A percentile compares a stretch with the other conserved stretches of the same genome.
Conservation (phyloP, 768 basidiomycete genomes). For the Dentipellis sp. region DNA sequence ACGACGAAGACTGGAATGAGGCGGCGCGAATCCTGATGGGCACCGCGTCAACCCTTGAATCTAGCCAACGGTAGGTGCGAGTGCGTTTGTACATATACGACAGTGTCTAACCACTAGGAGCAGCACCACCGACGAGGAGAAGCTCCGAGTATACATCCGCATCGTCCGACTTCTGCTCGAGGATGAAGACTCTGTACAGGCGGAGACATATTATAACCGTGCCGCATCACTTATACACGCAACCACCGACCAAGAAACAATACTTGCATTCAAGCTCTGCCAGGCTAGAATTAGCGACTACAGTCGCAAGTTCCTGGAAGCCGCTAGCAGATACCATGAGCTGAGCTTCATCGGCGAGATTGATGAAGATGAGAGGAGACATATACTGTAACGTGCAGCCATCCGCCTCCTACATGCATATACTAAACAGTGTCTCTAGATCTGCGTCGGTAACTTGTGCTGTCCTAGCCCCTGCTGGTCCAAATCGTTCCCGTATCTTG, state of each 20-base stretch:
- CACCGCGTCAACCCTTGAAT: constrained; percentile 68
- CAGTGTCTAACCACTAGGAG: not conserved
- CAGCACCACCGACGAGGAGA: constrained; percentile 57
- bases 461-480: constrained; percentile 94
- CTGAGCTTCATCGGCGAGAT: constrained; percentile 86
- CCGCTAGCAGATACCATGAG: constrained; percentile 90
- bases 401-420: not conserved
- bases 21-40: constrained; percentile 89
- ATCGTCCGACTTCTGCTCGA: constrained; percentile 92
- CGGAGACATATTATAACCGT: constrained; percentile 97
- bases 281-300: constrained; percentile 95
- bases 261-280: constrained; percentile 81
- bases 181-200: constrained; percentile 93
- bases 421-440: constrained; percentile 28
- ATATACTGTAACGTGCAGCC: constrained; percentile 64
- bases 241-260: constrained; percentile 67
- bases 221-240: constrained; percentile 85
- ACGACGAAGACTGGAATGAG: constrained; percentile 88
- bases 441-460: constrained; percentile 92
- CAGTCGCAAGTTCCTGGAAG: constrained; percentile 86
- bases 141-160: constrained; percentile 83
- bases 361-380: constrained; percentile 85
- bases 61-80: constrained; percentile 63
- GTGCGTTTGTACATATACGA: not conserved
- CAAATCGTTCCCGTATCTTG: constrained; percentile 87